Conservation (phyloP, 306 rosid genomes). For the Vachellia pachyceras region DNA sequence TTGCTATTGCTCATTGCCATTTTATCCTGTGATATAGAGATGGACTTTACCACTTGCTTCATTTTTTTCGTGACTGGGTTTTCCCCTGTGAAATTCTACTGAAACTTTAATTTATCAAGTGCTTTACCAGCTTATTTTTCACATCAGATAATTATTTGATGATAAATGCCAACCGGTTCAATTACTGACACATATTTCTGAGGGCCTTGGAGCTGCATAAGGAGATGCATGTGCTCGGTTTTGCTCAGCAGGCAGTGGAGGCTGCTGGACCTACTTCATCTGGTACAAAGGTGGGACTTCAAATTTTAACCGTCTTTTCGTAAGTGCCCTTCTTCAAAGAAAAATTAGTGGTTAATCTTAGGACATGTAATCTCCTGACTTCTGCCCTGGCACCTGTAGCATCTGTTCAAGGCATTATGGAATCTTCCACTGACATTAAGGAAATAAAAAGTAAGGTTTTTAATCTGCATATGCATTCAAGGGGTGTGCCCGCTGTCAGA, state of each 20-base stretch:
- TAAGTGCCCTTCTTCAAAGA: background rate
- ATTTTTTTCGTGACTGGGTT: background rate
- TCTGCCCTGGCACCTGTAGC: background rate
- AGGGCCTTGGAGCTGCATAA: constrained; percentile 76
- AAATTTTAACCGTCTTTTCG: background rate
- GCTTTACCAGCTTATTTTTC: constrained; percentile 3
- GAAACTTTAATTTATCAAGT: constrained; percentile 9
- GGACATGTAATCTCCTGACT: background rate
- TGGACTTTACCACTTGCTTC: background rate
- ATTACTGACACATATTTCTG: constrained; percentile 22
- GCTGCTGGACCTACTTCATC: constrained; percentile 73
- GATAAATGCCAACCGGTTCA: background rate
- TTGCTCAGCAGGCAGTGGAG: too few species aligned
- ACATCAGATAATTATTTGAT: background rate
- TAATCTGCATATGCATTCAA: background rate
- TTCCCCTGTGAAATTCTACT: background rate
- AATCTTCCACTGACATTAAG: constrained; percentile 10
- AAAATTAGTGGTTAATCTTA: background rate
- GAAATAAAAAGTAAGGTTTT: background rate
- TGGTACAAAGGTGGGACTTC: constrained; percentile 61
- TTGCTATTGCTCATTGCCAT: background rate
- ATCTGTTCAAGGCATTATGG: background rate
- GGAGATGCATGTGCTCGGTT: constrained; percentile 69
- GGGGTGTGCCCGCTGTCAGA: background rate
- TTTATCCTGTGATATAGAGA: background rate